A percentile compares a stretch with the other conserved stretches of the same genome.
Conservation (phyloP, 805 yeast species). For the Saturnispora zaruensis region DNA sequence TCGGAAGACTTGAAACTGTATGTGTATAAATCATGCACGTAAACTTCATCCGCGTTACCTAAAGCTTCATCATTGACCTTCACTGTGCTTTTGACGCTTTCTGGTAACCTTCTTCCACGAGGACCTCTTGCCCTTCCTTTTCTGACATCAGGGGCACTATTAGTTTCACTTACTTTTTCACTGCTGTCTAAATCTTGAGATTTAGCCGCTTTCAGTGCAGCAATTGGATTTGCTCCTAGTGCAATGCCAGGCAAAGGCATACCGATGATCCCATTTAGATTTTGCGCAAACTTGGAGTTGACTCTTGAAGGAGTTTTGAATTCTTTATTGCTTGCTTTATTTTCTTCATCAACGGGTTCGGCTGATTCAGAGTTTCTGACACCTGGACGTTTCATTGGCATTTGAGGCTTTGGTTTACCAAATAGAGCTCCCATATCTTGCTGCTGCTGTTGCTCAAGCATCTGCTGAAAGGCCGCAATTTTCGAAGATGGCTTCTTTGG, state of each 20-base stretch:
- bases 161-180: slow-evolving; percentile 3
- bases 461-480: slow-evolving; percentile 75
- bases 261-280: slow-evolving; percentile 48
- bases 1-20: slow-evolving; percentile 14
- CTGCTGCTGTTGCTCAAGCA: slow-evolving; percentile 48
- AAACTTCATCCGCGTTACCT: slow-evolving; percentile 28
- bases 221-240: slow-evolving; percentile 13
- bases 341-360: neutral
- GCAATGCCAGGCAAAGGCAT: slow-evolving; percentile 48
- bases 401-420: slow-evolving; percentile 15
- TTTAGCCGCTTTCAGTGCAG: slow-evolving; percentile 11
- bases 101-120: slow-evolving; percentile 61
- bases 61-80: slow-evolving; percentile 29
- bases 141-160: slow-evolving; percentile 30
- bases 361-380: neutral
- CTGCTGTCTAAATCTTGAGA: slow-evolving; percentile 12
- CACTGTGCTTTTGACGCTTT: slow-evolving; percentile 37
- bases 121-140: slow-evolving; percentile 64
- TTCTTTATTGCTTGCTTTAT: neutral
- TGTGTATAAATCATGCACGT: slow-evolving; percentile 33
- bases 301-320: slow-evolving; percentile 7
- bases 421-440: slow-evolving; percentile 25
- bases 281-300: slow-evolving; percentile 43
- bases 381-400: slow-evolving; percentile 20
- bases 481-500: slow-evolving; percentile 73